A percentile compares a stretch with the other conserved stretches of the same genome.
Evolutionary conservation across 768 basidiomycete genomes (phyloP).

Genomic region (Xerocomellus chrysenteron): DNA sequence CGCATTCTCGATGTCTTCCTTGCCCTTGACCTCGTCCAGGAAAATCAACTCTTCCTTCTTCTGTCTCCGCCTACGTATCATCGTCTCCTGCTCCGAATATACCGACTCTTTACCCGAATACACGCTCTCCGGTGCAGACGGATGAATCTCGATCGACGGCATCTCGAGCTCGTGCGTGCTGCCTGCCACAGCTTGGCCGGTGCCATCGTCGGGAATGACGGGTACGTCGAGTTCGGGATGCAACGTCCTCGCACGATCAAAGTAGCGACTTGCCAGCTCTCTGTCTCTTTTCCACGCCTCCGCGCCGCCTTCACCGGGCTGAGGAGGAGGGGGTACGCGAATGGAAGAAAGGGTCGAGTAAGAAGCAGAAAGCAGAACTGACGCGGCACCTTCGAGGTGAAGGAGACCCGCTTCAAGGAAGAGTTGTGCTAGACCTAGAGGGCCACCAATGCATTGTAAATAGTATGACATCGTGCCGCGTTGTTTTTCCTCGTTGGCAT

Average conservation of each 20-base stretch:
- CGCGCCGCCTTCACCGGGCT: slow-evolving; percentile 54
- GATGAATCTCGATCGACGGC: slow-evolving; percentile 59
- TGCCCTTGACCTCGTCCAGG: slow-evolving; percentile 43
- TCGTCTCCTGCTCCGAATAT: slow-evolving; percentile 31
- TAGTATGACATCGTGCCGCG: slow-evolving; percentile 62
- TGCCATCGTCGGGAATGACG: slow-evolving; percentile 51
- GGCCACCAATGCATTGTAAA: slow-evolving; percentile 63
- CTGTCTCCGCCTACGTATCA: slow-evolving; percentile 47
- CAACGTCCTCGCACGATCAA: slow-evolving; percentile 64
- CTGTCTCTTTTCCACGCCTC: slow-evolving; percentile 77
- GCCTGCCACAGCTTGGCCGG: slow-evolving; percentile 23
- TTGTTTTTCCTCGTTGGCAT: slow-evolving; percentile 37
- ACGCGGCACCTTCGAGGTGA: slow-evolving; percentile 78
- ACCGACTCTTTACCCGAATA: slow-evolving; percentile 27
- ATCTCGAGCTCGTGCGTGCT: slow-evolving; percentile 54
- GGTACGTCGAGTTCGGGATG: slow-evolving; percentile 70
- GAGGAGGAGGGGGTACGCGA: slow-evolving; percentile 56
- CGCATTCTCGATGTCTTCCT: slow-evolving; percentile 62
- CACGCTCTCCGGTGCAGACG: slow-evolving; percentile 27
- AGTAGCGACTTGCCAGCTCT: slow-evolving; percentile 66
- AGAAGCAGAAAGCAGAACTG: slow-evolving; percentile 67
- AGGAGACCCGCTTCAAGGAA: slow-evolving; percentile 79
- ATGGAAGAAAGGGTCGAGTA: slow-evolving; percentile 78
- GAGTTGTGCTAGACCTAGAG: slow-evolving; percentile 65
- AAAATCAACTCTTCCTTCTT: slow-evolving; percentile 58